These are phyloP conservation scores for Clitocybe nebularis DNA, from an alignment of 1,284 basidiomycete genomes.

Conservation along the genomic window DNA sequence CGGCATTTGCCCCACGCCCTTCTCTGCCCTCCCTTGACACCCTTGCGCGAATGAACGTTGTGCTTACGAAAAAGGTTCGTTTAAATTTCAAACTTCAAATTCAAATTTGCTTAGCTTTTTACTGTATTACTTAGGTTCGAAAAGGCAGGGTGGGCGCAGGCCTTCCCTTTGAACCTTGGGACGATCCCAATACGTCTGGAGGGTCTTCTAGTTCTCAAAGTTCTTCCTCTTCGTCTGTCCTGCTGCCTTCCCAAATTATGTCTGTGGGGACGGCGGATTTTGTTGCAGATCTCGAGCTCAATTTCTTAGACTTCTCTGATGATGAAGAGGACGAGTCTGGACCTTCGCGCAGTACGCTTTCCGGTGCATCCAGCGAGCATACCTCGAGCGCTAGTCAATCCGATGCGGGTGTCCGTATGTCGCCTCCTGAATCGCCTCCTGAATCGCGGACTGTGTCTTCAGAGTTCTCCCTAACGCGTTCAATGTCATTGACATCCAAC, in stretches of 20 bases:
- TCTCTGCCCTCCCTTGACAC: conserved; percentile 63
- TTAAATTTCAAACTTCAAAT: conserved; percentile 10
- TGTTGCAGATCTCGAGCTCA: conserved; percentile 18
- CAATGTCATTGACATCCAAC: conserved; percentile 15
- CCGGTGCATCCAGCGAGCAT: too few species aligned
- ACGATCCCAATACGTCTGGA: conserved; percentile 26
- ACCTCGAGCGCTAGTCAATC: too few species aligned
- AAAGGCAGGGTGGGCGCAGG: conserved; percentile 58
- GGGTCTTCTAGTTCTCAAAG: conserved; percentile 8
- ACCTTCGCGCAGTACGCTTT: neutral
- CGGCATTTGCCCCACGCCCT: conserved; percentile 55
- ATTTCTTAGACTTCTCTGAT: conserved; percentile 18
- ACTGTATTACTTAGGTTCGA: conserved; percentile 36
- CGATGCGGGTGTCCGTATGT: too few species aligned
- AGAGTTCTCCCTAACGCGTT: conserved; percentile 16
- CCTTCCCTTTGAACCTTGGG: conserved; percentile 60
- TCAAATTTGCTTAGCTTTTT: neutral
- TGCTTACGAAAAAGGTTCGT: conserved; percentile 53
- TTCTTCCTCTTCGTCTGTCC: conserved; percentile 2
- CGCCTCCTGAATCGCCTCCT: conserved; percentile 6
- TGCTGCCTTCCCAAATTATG: conserved; percentile 1
- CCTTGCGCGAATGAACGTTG: conserved; percentile 52
- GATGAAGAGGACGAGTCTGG: conserved; percentile 6
- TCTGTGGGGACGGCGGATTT: conserved; percentile 16
- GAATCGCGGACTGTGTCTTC: conserved; percentile 11